These are phyloP conservation scores for Suillus subluteus DNA, from an alignment of 768 basidiomycete species.

Conservation along the genomic window DNA sequence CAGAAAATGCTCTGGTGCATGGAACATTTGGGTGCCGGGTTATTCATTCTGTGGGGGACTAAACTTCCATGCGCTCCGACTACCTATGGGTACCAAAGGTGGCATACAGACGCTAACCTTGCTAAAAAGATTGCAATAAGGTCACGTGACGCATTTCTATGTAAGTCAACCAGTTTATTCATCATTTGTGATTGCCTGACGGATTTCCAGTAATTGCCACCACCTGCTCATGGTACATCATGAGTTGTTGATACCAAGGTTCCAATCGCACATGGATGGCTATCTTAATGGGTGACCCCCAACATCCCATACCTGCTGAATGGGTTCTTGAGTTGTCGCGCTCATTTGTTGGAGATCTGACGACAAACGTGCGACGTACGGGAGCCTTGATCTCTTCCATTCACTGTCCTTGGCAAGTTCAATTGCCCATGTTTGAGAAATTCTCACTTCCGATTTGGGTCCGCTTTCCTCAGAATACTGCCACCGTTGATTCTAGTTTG, in stretches of 20 bases:
- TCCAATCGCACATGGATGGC: background rate
- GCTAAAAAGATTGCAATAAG: background rate
- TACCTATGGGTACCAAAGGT: background rate
- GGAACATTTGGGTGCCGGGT: background rate
- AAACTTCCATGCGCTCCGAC: background rate
- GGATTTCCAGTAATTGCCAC: background rate
- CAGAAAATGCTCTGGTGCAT: background rate
- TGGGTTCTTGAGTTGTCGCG: background rate
- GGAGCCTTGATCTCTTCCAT: background rate
- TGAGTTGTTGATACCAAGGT: background rate
- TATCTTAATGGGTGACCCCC: background rate
- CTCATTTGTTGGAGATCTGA: conserved; percentile 5
- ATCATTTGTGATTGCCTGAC: background rate
- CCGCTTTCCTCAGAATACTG: background rate
- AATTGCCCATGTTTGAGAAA: conserved; percentile 2
- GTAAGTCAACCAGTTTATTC: background rate
- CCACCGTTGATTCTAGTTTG: background rate
- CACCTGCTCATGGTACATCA: background rate
- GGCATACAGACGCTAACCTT: background rate
- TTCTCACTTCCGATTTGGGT: background rate
- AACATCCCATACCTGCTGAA: background rate
- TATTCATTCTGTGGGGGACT: background rate
- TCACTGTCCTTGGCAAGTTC: background rate
- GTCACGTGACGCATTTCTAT: background rate
- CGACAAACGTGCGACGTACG: background rate